phyloP scores from a whole-genome alignment of 129 eudicot genomes.

The Centrapalus pauciflorus region DNA sequence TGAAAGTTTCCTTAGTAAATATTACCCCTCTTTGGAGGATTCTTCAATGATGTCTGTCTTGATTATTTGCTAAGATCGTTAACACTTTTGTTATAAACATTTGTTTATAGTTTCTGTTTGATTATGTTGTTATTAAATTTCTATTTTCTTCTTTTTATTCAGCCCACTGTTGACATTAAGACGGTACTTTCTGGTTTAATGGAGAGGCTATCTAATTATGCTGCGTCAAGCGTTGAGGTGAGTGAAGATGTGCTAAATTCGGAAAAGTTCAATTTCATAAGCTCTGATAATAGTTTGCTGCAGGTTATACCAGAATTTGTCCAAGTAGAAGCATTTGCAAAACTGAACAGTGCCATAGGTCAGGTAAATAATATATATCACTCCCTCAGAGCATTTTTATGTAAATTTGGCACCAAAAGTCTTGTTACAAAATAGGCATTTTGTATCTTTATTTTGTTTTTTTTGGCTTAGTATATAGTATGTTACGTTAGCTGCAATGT shows the following conservation, averaged over 20 bases:
- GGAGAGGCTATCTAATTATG: constrained; percentile 97
- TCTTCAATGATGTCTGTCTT: background rate
- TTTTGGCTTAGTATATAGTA: background rate
- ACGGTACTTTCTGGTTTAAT: constrained; percentile 86
- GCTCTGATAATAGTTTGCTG: constrained; percentile 36
- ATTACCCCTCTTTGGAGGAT: background rate
- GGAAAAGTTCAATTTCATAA: constrained; percentile 1
- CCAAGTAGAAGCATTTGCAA: constrained; percentile 96
- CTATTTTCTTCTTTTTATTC: constrained; percentile 14
- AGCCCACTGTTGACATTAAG: constrained; percentile 89
- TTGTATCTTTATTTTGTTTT: background rate
- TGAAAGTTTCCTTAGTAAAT: background rate
- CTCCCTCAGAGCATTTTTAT: constrained; percentile 6
- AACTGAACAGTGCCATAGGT: constrained; percentile 78
- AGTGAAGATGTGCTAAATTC: constrained; percentile 20
- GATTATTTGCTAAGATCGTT: constrained; percentile 3
- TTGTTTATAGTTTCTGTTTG: background rate
- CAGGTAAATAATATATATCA: constrained; percentile 54
- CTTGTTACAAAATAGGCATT: background rate
- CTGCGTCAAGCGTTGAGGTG: constrained; percentile 92
- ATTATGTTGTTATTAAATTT: background rate
- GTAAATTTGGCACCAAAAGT: constrained; percentile 7
- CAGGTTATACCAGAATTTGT: constrained; percentile 94
- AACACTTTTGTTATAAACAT: background rate
- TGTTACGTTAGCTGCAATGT: background rate